Evolutionary conservation across 345 rosid genomes (phyloP).

Genomic region (Salix purpurea): DNA sequence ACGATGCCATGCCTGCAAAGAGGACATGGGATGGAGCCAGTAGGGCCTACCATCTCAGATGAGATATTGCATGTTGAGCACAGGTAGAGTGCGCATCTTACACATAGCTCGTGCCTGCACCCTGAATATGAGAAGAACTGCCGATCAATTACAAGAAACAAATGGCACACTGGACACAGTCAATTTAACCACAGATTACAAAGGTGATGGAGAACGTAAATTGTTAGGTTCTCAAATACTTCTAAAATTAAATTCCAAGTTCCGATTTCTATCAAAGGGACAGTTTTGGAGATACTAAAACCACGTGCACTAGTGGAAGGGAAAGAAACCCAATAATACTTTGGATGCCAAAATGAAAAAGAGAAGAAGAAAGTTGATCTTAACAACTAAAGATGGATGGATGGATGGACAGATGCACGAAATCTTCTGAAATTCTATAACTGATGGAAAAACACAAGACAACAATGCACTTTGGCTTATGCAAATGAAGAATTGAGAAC

Average conservation of each 20-base stretch:
- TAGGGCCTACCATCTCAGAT: constrained; percentile 56
- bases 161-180: background rate
- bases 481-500: background rate
- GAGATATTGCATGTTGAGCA: constrained; percentile 78
- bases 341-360: background rate
- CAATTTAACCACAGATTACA: background rate
- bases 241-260: background rate
- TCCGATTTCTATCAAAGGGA: background rate
- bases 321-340: background rate
- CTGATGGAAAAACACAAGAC: background rate
- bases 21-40: constrained; percentile 94
- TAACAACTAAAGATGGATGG: background rate
- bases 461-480: background rate
- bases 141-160: constrained; percentile 2
- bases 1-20: constrained; percentile 88
- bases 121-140: constrained; percentile 42
- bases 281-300: background rate
- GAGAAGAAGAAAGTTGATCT: background rate
- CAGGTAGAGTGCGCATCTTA: constrained; percentile 88
- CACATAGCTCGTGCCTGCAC: constrained; percentile 89
- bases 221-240: background rate
- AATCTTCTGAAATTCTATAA: background rate
- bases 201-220: background rate
- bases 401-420: background rate
- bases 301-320: background rate